Conservation (phyloP, 805 yeast genomes). For the Alloascoidea africana region DNA sequence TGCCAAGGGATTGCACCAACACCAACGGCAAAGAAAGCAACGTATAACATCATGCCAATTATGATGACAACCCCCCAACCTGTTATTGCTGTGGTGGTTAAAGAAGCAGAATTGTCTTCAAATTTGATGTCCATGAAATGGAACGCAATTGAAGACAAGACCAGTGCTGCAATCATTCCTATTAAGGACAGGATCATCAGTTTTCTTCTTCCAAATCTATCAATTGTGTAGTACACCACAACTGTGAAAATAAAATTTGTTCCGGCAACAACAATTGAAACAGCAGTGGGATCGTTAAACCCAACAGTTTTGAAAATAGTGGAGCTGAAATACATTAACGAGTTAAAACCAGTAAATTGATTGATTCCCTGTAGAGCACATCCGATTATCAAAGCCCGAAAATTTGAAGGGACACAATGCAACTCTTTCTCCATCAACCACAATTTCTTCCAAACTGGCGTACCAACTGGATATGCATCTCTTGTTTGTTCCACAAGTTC, state of each 20-base stretch:
- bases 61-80: conserved; percentile 73
- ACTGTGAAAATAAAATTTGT: conserved; percentile 67
- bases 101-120: conserved; percentile 25
- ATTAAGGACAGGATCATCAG: conserved; percentile 55
- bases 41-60: conserved; percentile 57
- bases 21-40: conserved; percentile 70
- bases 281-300: conserved; percentile 62
- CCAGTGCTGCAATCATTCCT: conserved; percentile 51
- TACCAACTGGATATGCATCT: conserved; percentile 3
- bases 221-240: conserved; percentile 62
- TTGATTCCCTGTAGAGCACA: conserved; percentile 81
- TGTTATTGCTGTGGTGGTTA: conserved; percentile 30
- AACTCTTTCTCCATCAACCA: conserved; percentile 16
- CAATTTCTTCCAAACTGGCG: conserved; percentile 6
- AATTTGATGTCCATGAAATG: conserved; percentile 55
- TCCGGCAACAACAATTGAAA: conserved; percentile 68
- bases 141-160: conserved; percentile 70
- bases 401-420: conserved; percentile 31
- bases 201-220: conserved; percentile 62
- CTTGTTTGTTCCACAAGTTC: conserved; percentile 34
- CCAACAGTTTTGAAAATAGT: conserved; percentile 75
- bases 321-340: conserved; percentile 71
- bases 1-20: conserved; percentile 89
- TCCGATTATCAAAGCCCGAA: conserved; percentile 64
- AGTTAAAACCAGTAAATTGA: conserved; percentile 80